A percentile compares a stretch with the other conserved stretches of the same genome.
Evolutionary conservation across 1,139 yeast species (phyloP).

Genomic region (Sugiyamaella novakii): DNA sequence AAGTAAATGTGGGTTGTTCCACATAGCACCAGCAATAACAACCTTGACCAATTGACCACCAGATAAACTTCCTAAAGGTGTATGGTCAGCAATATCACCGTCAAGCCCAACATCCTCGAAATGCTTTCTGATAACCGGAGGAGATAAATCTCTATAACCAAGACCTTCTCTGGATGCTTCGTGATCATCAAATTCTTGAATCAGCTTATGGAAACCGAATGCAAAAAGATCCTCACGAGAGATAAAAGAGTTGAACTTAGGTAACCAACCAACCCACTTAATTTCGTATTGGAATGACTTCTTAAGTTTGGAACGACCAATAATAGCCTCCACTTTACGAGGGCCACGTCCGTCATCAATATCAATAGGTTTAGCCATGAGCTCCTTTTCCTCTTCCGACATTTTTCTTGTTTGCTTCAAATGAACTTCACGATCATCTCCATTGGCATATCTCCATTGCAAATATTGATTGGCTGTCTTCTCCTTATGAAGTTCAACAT

Average conservation of each 20-base stretch:
- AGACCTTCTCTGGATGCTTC: conserved; percentile 98
- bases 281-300: conserved; percentile 95
- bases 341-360: conserved; percentile 87
- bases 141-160: conserved; percentile 91
- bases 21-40: conserved; percentile 99
- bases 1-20: conserved; percentile 98
- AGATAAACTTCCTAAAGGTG: conserved; percentile 93
- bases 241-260: conserved; percentile 92
- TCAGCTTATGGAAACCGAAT: conserved; percentile 82
- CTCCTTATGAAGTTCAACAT: conserved; percentile 95
- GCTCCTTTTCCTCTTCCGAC: conserved; percentile 76
- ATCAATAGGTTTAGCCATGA: conserved; percentile 78
- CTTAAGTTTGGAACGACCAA: conserved; percentile 95
- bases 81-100: conserved; percentile 97
- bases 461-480: conserved; percentile 96
- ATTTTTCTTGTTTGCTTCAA: conserved; percentile 90
- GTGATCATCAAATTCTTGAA: conserved; percentile 95
- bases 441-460: conserved; percentile 97
- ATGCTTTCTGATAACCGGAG: conserved; percentile 91
- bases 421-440: conserved; percentile 96
- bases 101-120: conserved; percentile 97
- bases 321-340: conserved; percentile 87
- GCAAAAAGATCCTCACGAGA: conserved; percentile 77
- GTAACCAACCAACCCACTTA: conserved; percentile 92
- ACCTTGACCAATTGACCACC: conserved; percentile 99